Evolutionary conservation across 768 basidiomycete species (phyloP), one percentile per base, ranked within the genome.

Genomic region (Fomitopsis serialis): DNA sequence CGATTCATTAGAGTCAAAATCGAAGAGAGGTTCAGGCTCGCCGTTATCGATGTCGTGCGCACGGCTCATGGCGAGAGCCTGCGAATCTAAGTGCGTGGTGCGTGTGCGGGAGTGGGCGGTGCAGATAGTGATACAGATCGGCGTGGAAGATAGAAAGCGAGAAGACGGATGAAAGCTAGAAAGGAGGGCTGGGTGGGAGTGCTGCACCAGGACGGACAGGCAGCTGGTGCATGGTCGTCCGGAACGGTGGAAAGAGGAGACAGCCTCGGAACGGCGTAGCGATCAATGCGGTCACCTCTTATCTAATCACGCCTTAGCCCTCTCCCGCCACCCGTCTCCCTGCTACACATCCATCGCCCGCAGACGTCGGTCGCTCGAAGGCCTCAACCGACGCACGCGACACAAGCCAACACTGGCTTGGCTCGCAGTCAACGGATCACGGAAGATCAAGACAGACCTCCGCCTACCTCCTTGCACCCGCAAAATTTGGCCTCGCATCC

Each of bases 41-140:
- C 77, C 73, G 74, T 77, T 78, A 79, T 83, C 79, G 77, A 77
- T 74, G 66, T 60, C 65, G 60, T 57, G 56, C 52, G 60, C 62
- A 55, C 67, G 68, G 69, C 70, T 69, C 75, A 76, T 77, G 69
- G 57, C 58, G 57, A 59, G 64, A 68, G 63, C 32, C 45, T 40
- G 59, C 42, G 50, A 63, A 61, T 62, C 61, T 60, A 56, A 57
- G 60, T n/a, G 44, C 5, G 51, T n/a, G 37, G 21, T n/a, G n/a
- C 9, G 56, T 15, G 51, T 13, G 34, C 21, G 29, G 35, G 35
- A 2, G n/a, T n/a, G 15, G 51, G 29, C 35, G 24, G 44, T 50
- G 35, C 55, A 50, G 60, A 61, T 61, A 58, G 56, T 53, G 57
- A 61, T 58, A 61, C 57, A 48, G 42, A 48, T 47, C n/a, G n/a